These are phyloP conservation scores for Copromyces sp. DNA, from an alignment of 495 filamentous ascomycete genomes.

Conservation along the genomic window DNA sequence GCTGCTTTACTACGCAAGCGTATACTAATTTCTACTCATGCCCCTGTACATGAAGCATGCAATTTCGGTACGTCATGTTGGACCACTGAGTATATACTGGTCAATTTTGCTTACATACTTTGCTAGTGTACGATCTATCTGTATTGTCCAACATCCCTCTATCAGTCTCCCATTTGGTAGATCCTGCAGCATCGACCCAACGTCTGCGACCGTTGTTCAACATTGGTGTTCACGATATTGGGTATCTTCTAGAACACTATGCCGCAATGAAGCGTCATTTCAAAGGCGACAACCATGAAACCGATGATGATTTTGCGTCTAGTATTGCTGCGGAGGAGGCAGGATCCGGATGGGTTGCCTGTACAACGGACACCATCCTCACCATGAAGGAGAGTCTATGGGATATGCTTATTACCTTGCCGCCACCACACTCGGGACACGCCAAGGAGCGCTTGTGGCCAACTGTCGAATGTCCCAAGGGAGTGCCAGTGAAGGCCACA, in stretches of 20 bases:
- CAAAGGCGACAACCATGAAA: slow-evolving; percentile 11
- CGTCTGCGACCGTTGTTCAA: slow-evolving; percentile 81
- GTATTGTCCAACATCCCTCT: slow-evolving; percentile 69
- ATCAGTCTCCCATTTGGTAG: slow-evolving; percentile 53
- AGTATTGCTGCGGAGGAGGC: slow-evolving; percentile 29
- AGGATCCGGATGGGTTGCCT: slow-evolving; percentile 75
- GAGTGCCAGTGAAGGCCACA: slow-evolving; percentile 65
- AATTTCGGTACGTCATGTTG: slow-evolving; percentile 60
- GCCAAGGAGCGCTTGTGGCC: slow-evolving; percentile 63
- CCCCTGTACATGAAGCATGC: slow-evolving; percentile 76
- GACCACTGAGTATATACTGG: not conserved
- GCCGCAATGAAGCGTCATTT: slow-evolving; percentile 23
- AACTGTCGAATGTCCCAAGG: slow-evolving; percentile 52
- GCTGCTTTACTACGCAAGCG: slow-evolving; percentile 83
- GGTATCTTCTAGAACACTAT: slow-evolving; percentile 52
- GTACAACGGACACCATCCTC: slow-evolving; percentile 87
- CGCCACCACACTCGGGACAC: slow-evolving; percentile 41
- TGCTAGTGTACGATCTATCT: slow-evolving; percentile 82
- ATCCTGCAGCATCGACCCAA: slow-evolving; percentile 45
- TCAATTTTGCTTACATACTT: slow-evolving; percentile 1
- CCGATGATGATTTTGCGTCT: slow-evolving; percentile 5
- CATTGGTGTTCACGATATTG: slow-evolving; percentile 86
- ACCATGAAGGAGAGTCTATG: slow-evolving; percentile 75
- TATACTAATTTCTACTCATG: slow-evolving; percentile 72
- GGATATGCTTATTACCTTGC: slow-evolving; percentile 77